Evolutionary conservation across 768 basidiomycete species (phyloP).

Genomic region (Suillus sp.): DNA sequence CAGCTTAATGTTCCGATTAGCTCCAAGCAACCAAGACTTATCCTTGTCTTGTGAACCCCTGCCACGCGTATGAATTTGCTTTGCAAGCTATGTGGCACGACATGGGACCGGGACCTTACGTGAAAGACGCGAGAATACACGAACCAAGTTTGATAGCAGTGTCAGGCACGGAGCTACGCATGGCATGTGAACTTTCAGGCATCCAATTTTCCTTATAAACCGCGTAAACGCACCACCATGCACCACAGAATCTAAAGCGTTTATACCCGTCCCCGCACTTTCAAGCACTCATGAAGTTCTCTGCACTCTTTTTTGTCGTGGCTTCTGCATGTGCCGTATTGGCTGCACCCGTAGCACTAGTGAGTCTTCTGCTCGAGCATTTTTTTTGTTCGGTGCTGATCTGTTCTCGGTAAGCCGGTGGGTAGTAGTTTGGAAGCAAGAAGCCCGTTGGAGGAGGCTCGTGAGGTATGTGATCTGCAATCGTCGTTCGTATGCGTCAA

Average conservation of each 20-base stretch:
- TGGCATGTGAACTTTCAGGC: conserved; percentile 14
- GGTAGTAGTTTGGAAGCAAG: not conserved
- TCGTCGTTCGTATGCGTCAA: not conserved
- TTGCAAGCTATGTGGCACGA: not conserved
- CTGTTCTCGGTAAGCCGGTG: not conserved
- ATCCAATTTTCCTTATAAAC: conserved; percentile 3
- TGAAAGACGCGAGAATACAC: not conserved
- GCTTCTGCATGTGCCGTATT: conserved; percentile 8
- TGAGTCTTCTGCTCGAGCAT: not conserved
- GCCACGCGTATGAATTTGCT: not conserved
- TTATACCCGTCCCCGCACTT: not conserved
- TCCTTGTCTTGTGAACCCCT: not conserved
- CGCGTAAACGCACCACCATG: not conserved
- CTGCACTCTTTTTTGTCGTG: conserved; percentile 1
- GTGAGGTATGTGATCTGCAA: not conserved
- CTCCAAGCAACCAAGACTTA: not conserved
- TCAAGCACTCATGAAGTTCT: conserved; percentile 11
- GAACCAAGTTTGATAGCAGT: conserved; percentile 3
- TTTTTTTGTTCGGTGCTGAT: not conserved
- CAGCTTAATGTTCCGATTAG: not conserved
- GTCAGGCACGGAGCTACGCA: conserved; percentile 12
- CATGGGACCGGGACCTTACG: not conserved
- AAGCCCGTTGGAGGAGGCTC: not conserved
- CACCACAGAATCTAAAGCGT: not conserved
- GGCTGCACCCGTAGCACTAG: conserved; percentile 3